Conservation (phyloP, 2,329 filamentous ascomycete genomes). For the Penicillium sclerotigenum region DNA sequence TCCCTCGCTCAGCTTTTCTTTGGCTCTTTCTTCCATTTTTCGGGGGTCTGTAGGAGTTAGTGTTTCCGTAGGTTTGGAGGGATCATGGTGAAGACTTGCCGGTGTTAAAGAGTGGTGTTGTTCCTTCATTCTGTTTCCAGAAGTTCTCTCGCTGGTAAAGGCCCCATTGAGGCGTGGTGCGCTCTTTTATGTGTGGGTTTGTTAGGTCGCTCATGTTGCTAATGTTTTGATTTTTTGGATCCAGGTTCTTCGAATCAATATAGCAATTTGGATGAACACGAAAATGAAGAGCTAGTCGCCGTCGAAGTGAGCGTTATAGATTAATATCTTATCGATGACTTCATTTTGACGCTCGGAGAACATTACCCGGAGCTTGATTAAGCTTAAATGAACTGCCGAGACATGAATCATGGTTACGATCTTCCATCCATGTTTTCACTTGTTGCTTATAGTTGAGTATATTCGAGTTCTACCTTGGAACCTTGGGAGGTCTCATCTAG, state of each 20-base stretch:
- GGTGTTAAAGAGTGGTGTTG: slow-evolving; percentile 53
- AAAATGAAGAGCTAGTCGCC: not conserved
- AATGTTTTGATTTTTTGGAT: not conserved
- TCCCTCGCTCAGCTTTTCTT: slow-evolving; percentile 54
- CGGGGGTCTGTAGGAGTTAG: slow-evolving; percentile 42
- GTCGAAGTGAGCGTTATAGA: not conserved
- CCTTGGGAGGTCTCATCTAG: too few species aligned
- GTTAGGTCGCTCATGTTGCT: slow-evolving; percentile 43
- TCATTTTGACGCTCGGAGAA: slow-evolving; percentile 27
- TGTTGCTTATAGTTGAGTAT: not conserved
- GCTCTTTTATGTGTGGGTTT: slow-evolving; percentile 50
- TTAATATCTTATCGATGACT: slow-evolving; percentile 23
- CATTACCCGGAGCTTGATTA: not conserved
- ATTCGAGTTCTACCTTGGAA: not conserved
- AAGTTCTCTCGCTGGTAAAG: slow-evolving; percentile 57
- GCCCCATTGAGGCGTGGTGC: slow-evolving; percentile 54
- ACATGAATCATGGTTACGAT: not conserved
- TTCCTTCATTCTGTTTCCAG: slow-evolving; percentile 52
- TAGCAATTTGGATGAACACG: not conserved
- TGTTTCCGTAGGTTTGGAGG: not conserved
- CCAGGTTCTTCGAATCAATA: not conserved
- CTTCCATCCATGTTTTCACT: not conserved
- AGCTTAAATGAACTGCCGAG: not conserved
- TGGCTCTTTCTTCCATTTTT: slow-evolving; percentile 58
- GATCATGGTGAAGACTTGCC: slow-evolving; percentile 27